A percentile compares a stretch with the other conserved stretches of the same genome.
Conservation (phyloP, 805 yeast genomes). For the Pichia scutulata region DNA sequence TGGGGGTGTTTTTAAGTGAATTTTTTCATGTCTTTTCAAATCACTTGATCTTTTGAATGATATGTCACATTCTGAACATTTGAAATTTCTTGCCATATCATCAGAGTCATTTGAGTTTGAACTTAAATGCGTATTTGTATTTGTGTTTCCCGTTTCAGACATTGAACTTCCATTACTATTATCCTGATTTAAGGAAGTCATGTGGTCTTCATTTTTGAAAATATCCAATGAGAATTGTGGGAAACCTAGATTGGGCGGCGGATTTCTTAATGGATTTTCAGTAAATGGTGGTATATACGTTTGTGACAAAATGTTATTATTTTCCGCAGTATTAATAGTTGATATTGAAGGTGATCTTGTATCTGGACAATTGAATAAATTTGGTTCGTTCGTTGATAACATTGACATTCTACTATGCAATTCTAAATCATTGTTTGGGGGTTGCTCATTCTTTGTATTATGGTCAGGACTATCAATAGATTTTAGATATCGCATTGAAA, state of each 20-base stretch:
- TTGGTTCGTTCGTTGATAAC: background rate
- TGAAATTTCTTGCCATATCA: slow-evolving; percentile 21
- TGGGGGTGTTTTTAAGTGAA: slow-evolving; percentile 64
- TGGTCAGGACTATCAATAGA: background rate
- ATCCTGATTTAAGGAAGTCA: background rate
- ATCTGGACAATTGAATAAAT: background rate
- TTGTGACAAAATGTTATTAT: background rate
- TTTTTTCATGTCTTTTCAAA: slow-evolving; percentile 67
- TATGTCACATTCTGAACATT: slow-evolving; percentile 54
- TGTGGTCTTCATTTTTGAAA: slow-evolving; percentile 14
- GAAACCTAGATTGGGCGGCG: slow-evolving; percentile 10
- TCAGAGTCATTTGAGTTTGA: background rate
- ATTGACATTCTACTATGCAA: slow-evolving; percentile 1
- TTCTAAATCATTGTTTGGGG: background rate
- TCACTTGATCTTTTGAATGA: slow-evolving; percentile 63
- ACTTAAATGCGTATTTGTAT: too few species aligned
- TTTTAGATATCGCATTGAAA: slow-evolving; percentile 19
- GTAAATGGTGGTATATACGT: slow-evolving; percentile 7
- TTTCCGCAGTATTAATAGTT: too few species aligned
- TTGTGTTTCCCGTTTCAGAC: background rate
- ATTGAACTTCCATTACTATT: background rate
- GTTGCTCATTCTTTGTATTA: background rate
- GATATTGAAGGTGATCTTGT: background rate
- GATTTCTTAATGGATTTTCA: slow-evolving; percentile 7
- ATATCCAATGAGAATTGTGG: slow-evolving; percentile 18